Evolutionary conservation across 768 basidiomycete genomes (phyloP).

Genomic region (Boletales sp.): DNA sequence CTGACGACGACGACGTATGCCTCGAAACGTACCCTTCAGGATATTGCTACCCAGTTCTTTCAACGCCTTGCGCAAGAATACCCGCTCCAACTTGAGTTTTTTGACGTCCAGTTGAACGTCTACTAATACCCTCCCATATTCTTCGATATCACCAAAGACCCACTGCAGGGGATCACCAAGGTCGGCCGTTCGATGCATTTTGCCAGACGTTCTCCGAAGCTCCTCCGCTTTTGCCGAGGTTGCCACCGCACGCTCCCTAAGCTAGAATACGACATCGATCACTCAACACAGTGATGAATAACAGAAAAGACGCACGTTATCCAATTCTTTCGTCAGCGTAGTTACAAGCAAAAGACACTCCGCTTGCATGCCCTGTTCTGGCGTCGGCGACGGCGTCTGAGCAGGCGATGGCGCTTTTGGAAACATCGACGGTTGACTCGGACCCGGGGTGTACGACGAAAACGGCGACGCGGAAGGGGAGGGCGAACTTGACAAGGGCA

Average conservation of each 20-base stretch:
- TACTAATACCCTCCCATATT: constrained; percentile 40
- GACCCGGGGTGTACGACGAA: too few species aligned
- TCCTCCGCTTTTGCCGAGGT: constrained; percentile 35
- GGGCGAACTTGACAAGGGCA: too few species aligned
- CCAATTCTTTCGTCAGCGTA: constrained; percentile 49
- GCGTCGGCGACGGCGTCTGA: constrained; percentile 21
- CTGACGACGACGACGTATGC: not conserved
- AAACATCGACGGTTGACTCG: too few species aligned
- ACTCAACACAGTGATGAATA: not conserved
- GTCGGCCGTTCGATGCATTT: constrained; percentile 42
- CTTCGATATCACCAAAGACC: constrained; percentile 47
- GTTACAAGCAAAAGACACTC: constrained; percentile 53
- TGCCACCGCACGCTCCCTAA: constrained; percentile 38
- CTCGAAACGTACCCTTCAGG: constrained; percentile 52
- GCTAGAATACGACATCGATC: constrained; percentile 29
- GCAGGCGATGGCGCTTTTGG: not conserved
- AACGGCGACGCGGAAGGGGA: too few species aligned
- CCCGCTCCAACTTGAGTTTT: constrained; percentile 42
- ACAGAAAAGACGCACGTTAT: constrained; percentile 44
- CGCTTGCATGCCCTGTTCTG: constrained; percentile 63
- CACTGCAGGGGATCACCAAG: constrained; percentile 49
- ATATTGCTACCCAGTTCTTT: constrained; percentile 61
- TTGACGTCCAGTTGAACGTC: constrained; percentile 50
- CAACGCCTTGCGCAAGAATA: constrained; percentile 39
- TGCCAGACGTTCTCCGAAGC: constrained; percentile 35